phyloP scores from a whole-genome alignment of 2,329 filamentous ascomycete species.

The Onygena corvina region DNA sequence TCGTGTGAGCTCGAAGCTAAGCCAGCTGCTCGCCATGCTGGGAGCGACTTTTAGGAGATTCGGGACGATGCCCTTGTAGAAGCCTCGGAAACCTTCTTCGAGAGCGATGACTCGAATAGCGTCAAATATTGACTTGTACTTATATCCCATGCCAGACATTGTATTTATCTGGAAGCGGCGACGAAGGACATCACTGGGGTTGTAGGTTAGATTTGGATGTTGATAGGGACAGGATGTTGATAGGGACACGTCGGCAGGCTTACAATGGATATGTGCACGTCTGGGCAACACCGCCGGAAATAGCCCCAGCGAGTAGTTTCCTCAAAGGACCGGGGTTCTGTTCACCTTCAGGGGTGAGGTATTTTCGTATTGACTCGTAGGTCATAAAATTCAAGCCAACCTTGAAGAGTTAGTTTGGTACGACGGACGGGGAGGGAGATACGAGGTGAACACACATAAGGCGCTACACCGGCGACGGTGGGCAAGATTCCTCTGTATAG shows the following conservation, averaged over 20 bases:
- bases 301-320: conserved; percentile 78
- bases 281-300: conserved; percentile 92
- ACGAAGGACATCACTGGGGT: conserved; percentile 67
- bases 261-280: conserved; percentile 98
- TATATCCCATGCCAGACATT: conserved; percentile 95
- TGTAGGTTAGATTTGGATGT: background rate
- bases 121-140: conserved; percentile 78
- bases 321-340: conserved; percentile 65
- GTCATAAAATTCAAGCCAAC: conserved; percentile 98
- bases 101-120: conserved; percentile 69
- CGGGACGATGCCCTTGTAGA: conserved; percentile 93
- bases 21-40: conserved; percentile 97
- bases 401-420: conserved; percentile 33
- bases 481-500: conserved; percentile 92
- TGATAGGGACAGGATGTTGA: background rate
- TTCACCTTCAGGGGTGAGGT: conserved; percentile 77
- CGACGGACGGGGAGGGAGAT: background rate
- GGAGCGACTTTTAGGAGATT: conserved; percentile 95
- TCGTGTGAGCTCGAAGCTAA: conserved; percentile 87
- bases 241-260: too few relatives aligned
- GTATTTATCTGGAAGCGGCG: conserved; percentile 97
- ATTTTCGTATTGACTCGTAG: conserved; percentile 76
- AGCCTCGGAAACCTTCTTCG: conserved; percentile 69
- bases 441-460: conserved; percentile 52
- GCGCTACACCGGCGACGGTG: conserved; percentile 87